Conservation (phyloP, 495 filamentous ascomycete species). For the Tuber microsphaerosporum region DNA sequence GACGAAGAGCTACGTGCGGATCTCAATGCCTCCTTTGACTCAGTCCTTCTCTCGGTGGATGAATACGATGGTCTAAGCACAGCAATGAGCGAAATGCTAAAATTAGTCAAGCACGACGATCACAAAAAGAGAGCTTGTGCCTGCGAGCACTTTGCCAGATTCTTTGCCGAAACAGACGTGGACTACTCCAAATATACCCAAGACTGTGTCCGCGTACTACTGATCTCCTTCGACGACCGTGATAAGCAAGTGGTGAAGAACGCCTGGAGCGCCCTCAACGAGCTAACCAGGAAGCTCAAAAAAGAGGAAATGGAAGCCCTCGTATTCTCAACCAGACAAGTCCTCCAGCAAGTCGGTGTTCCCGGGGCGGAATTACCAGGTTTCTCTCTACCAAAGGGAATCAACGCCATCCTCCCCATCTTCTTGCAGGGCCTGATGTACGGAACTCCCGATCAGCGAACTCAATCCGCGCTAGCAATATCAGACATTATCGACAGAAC, state of each 20-base stretch:
- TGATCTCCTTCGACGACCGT: constrained; percentile 84
- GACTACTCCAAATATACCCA: constrained; percentile 93
- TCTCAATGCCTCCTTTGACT: constrained; percentile 71
- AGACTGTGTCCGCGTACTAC: constrained; percentile 78
- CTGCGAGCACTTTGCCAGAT: constrained; percentile 74
- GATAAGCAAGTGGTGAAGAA: constrained; percentile 83
- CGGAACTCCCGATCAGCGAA: constrained; percentile 82
- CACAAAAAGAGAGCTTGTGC: constrained; percentile 71
- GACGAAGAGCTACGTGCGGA: constrained; percentile 70
- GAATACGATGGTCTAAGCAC: constrained; percentile 93
- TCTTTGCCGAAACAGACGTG: constrained; percentile 72
- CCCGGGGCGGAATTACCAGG: constrained; percentile 76
- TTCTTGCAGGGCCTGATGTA: constrained; percentile 98
- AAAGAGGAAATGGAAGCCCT: constrained; percentile 98
- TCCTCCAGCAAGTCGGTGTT: constrained; percentile 78
- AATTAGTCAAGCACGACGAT: constrained; percentile 83
- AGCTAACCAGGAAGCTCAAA: constrained; percentile 76
- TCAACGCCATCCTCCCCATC: constrained; percentile 91
- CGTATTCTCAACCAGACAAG: constrained; percentile 76
- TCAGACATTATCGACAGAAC: constrained; percentile 92
- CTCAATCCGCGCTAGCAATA: constrained; percentile 83
- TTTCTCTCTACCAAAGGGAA: constrained; percentile 91
- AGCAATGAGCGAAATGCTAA: constrained; percentile 83
- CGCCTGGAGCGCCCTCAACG: constrained; percentile 81
- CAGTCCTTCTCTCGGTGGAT: constrained; percentile 84